Evolutionary conservation across 257 asterid genomes (phyloP), one percentile per base, ranked within the genome.

Genomic region (Solanum paucissectum): DNA sequence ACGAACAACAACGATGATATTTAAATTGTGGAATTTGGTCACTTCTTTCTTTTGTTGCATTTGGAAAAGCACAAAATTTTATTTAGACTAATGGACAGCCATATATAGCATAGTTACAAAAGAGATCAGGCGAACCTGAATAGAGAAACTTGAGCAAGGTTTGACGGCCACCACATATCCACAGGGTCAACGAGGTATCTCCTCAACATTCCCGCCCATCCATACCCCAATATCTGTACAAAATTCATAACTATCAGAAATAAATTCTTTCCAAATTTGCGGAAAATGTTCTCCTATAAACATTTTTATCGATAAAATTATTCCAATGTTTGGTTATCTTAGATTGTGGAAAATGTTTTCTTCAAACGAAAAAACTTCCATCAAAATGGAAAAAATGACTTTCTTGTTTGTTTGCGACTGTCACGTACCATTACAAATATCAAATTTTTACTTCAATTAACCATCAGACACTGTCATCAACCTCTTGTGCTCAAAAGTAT

Each of bases 131-230:
- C 60, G 25, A 71, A 96, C 99, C 99, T 92, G 87, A 97, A 97
- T 66, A 97, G 84, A 49, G 99, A 96, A 81, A 97, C 99, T 90
- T 97, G 99, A 93, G 99, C 99, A 62, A 97, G 98, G 88, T 95
- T 96, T 27, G 98, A 89, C 21, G 99, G 99, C 99, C 99, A 97
- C 99, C 99, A 97, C 99, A 97, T 97, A 90, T 95, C 98, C 83
- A 93, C 98, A 27, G 99, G 99, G 89, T 97, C 99, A 85, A 97
- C 98, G 90, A 97, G 92, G 87, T 94, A 97, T 83, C 89, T 96
- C 33, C 98, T 93, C 94, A 97, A 88, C 96, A 97, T 94, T 71
- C 99, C 99, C 33, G 99, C 99, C 99, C 99, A 97, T 91, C 99
- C 99, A 92, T 96, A 97, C 7, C 99, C 99, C 90, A 97, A 55